Evolutionary conservation across 2,329 filamentous ascomycete genomes (phyloP), one percentile per base, ranked within the genome.

Genomic region (Sporothrix phasma): DNA sequence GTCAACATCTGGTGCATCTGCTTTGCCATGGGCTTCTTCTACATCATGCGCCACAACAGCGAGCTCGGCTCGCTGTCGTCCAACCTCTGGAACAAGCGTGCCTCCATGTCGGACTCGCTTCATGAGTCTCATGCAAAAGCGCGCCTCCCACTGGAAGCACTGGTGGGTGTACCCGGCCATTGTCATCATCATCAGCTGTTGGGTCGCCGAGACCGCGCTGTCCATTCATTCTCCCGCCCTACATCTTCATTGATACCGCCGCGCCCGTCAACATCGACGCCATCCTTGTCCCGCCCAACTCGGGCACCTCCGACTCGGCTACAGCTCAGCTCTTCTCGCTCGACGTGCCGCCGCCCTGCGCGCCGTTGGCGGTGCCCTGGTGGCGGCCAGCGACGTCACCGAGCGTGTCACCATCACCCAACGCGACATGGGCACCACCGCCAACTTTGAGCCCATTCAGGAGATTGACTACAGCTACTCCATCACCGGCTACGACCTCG

Each of bases 361-460:
- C 29, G 87, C 86, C 10, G 90, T 89, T 66, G 93, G 89, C 59
- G 97, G 84, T 53, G 88, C 88, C 69, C 94, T 92, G 67, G 87
- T 89, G 69, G 89, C 89, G 64, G 89, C 87, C 60, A 99, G 81
- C 51, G 63, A 63, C 47, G 56, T 61, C 11, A 15, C 60, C 5
- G 45, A 47, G 46, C 63, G 63, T 31, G 63, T 66, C 8, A 22
- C 45, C n/a, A 15, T 66, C 15, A 46, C 65, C 4, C 60, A 65
- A 60, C 56, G 37, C 15, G 65, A 66, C 61, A 41, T 65, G n/a
- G 65, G 65, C 61, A 66, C 67, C 26, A 68, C 65, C 3, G n/a
- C 37, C 39, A 43, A 67, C 58, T 67, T 66, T 26, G 67, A 69
- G 24, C 47, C 66, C 31, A 68, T 70, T 39, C 51, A 65, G 41